A percentile compares a stretch with the other conserved stretches of the same genome.
Conservation (phyloP, 2,329 filamentous ascomycete species). For the Fonsecaea monophora region DNA sequence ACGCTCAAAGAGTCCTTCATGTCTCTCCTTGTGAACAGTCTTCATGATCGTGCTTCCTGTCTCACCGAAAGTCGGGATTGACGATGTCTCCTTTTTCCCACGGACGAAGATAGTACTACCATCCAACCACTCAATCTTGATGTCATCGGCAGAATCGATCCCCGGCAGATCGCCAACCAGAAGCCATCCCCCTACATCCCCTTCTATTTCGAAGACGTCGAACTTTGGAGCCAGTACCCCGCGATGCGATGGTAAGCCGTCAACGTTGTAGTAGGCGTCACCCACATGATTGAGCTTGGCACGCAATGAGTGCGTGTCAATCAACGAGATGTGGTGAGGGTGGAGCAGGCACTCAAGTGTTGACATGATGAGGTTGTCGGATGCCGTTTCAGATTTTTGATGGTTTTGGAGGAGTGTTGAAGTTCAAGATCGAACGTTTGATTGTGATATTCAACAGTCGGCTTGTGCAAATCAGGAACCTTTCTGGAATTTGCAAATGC, state of each 20-base stretch:
- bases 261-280: constrained; percentile 27
- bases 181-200: constrained; percentile 15
- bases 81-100: constrained; percentile 10
- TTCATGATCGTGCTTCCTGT: constrained; percentile 17
- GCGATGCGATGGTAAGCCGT: constrained; percentile 25
- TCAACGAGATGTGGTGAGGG: constrained; percentile 28
- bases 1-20: constrained; percentile 26
- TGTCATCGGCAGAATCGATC: not conserved
- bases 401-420: not conserved
- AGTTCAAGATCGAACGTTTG: not conserved
- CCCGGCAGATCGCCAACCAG: constrained; percentile 23
- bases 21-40: constrained; percentile 27
- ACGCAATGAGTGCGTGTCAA: constrained; percentile 26
- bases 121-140: constrained; percentile 24
- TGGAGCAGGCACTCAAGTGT: constrained; percentile 18
- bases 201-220: constrained; percentile 24
- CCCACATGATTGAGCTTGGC: constrained; percentile 25
- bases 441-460: not conserved
- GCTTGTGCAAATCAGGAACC: not conserved
- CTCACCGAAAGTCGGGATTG: constrained; percentile 9
- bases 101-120: constrained; percentile 23
- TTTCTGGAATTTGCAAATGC: not conserved
- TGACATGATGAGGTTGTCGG: constrained; percentile 10
- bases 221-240: constrained; percentile 26
- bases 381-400: not conserved